phyloP scores from a whole-genome alignment of 345 rosid species.

The Kandelia obovata region DNA sequence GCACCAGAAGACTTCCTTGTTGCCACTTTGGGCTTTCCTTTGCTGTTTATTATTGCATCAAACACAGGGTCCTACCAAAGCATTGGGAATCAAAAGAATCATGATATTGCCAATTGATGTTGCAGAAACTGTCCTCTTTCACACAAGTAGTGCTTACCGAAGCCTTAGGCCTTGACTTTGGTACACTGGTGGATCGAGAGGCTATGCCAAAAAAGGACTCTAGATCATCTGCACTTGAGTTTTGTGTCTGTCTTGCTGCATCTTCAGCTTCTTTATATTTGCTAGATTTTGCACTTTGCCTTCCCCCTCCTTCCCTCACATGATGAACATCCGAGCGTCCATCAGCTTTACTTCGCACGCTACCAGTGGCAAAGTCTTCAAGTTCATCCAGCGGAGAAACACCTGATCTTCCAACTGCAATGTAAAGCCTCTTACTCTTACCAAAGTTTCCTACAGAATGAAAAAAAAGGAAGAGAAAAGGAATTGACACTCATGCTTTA shows the following conservation, averaged over 20 bases:
- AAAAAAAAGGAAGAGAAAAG: conserved; percentile 4
- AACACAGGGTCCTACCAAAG: conserved; percentile 35
- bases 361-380: conserved; percentile 66
- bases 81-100: conserved; percentile 12
- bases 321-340: conserved; percentile 20
- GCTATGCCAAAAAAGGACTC: conserved; percentile 53
- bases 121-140: conserved; percentile 5
- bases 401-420: conserved; percentile 47
- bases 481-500: background rate
- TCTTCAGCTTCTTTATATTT: conserved; percentile 58
- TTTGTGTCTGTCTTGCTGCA: conserved; percentile 36
- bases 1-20: conserved; percentile 42
- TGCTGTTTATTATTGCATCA: conserved; percentile 35
- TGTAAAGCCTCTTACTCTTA: conserved; percentile 19
- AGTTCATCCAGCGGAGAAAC: conserved; percentile 65
- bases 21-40: conserved; percentile 32
- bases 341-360: conserved; percentile 35
- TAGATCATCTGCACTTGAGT: conserved; percentile 51
- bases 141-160: conserved; percentile 42
- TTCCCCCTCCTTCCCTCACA: conserved; percentile 9
- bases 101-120: conserved; percentile 1
- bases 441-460: conserved; percentile 11
- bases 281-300: conserved; percentile 29
- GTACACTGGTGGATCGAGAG: conserved; percentile 68
- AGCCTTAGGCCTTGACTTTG: conserved; percentile 52